Base-by-base conservation (phyloP, 495 filamentous ascomycete species). In the Xeromyces bisporus region DNA sequence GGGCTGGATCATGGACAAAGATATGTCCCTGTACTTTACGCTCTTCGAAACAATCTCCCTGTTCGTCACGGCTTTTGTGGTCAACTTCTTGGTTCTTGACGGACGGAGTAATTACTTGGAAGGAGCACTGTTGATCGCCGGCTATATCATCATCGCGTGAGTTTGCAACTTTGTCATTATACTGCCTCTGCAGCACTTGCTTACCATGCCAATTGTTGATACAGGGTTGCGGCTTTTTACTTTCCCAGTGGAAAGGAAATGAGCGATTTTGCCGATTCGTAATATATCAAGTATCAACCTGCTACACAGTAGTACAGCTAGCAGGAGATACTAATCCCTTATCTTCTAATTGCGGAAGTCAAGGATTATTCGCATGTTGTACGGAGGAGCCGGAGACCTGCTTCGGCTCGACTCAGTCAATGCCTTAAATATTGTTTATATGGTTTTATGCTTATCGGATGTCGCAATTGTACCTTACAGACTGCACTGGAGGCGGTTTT, bases 1-100 rank as follows among this genome's bases (percentile, higher is more conserved):
- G n/a, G 85, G 83, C 7, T 92, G 84, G 85, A 71, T 67, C 34
- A 68, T 93, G 62, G 58, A 64, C 36, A 81, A 75, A 44, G 67
- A 77, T 16, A 92, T 93, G 84, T 73, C 72, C 18, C 57, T 93
- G 8, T 91, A 87, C 58, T 93, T 93, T 43, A 92, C 79, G 21
- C 60, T 92, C 15, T 93, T 93, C 50, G 85, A 93, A 62, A 92
- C 85, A 3, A 72, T 91, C 7, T 77, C 66, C 27, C 58, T 92
- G 14, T 91, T 92, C 45, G 81, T 85, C 11, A 80, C 79, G 20
- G 76, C 76, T 13, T 92, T 93, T 38, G 82, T 69, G 15, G 79
- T 91, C 42, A 93, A 91, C 49, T 92, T 89, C 54, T 53, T 93
- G 23, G 79, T 93, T 16, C 55, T 92, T 31, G 85, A 93, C 40